Evolutionary conservation across 371 early-diverging fungal genomes (phyloP), one percentile per base, ranked within the genome.

Genomic region (Paraphysoderma sedebokerense): DNA sequence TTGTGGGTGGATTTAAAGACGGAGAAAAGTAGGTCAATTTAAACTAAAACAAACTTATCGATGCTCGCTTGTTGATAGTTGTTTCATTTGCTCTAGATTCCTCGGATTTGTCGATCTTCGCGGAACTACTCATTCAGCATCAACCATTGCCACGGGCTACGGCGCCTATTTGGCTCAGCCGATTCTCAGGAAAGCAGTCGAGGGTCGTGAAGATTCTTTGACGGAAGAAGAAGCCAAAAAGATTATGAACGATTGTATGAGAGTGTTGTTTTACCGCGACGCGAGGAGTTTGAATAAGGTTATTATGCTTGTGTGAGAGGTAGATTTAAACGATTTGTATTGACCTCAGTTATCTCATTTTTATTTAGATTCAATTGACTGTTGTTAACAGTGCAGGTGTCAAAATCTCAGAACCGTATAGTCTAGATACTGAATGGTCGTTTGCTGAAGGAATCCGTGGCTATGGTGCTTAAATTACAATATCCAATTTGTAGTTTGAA

Each of bases 111-210:
- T 98, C 39, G 92, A 98, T 63, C 67, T 91, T 44, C 80, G 85
- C 58, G 99, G 99, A 32, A 96, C 95, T 22, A 91, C 93, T 20
- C 96, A 93, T 61, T 76, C 87, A 57, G 61, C 91, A 5, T 59
- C 81, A 15, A 84, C 89, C 20, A 85, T 98, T 52, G 96, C 98
- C 32, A 97, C 98, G 31, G 99, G 99, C 26, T 92, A 87, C 60
- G 98, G 98, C 31, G 81, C 78, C 30, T 81, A 97, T 66, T 62
- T 98, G 45, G 98, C 95, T 38, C 85, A 86, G 52, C 99, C 99
- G 40, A 79, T 98, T 48, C 61, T 99, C 56, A 74, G 99, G 64
- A 91, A 84, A 60, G 78, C 80, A 29, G 76, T 87, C 6, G 96
- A 96, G 60, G 82, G 79, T 22, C 74, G 76, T 37, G 87, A 81